These are phyloP conservation scores for Euphorbia schlechtendalii DNA, from an alignment of 441 rosid genomes.

Conservation along the genomic window DNA sequence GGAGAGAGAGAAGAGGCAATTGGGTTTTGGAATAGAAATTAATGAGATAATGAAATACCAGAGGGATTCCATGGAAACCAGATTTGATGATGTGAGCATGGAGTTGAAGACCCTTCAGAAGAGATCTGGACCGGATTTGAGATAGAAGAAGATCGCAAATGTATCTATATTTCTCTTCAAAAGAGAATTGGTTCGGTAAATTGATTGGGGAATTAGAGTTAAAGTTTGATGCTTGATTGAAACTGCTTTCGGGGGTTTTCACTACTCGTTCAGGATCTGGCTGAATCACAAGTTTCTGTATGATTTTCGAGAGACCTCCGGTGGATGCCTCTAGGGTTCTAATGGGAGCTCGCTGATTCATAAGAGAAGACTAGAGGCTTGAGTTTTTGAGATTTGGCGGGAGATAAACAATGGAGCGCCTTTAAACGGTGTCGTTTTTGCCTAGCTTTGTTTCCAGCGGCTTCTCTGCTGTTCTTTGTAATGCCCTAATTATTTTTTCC, in stretches of 20 bases:
- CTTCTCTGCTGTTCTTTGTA: slow-evolving; percentile 2
- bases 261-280: neutral
- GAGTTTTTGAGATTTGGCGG: slow-evolving; percentile 19
- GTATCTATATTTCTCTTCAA: slow-evolving; percentile 35
- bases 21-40: slow-evolving; percentile 81
- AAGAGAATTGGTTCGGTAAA: slow-evolving; percentile 20
- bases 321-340: slow-evolving; percentile 9
- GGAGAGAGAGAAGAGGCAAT: slow-evolving; percentile 47
- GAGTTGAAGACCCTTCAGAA: slow-evolving; percentile 58
- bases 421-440: neutral
- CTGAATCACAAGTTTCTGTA: slow-evolving; percentile 1
- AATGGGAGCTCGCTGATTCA: slow-evolving; percentile 11
- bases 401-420: neutral
- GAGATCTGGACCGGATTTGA: slow-evolving; percentile 42
- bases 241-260: slow-evolving; percentile 5
- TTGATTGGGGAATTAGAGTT: slow-evolving; percentile 14
- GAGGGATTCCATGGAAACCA: slow-evolving; percentile 55
- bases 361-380: neutral
- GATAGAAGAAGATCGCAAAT: slow-evolving; percentile 55
- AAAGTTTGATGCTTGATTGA: slow-evolving; percentile 7
- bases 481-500: slow-evolving; percentile 1
- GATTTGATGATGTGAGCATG: slow-evolving; percentile 67
- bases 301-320: slow-evolving; percentile 9
- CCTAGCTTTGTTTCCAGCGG: neutral
- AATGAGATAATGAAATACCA: slow-evolving; percentile 67